phyloP scores from a whole-genome alignment of 257 asterid species.

The Paraleonurus japonicus region DNA sequence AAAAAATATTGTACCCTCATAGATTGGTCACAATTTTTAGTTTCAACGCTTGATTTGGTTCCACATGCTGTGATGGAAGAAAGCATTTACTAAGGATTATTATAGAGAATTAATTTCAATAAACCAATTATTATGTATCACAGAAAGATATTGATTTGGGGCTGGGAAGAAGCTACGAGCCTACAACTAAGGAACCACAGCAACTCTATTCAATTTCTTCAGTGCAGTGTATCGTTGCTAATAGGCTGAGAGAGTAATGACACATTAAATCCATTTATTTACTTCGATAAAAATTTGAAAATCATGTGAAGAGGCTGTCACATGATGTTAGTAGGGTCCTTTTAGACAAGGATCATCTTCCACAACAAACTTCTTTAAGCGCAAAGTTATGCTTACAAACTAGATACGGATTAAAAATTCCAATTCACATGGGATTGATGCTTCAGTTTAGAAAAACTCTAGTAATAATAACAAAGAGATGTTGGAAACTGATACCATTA shows the following conservation, averaged over 20 bases:
- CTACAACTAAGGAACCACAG: not conserved
- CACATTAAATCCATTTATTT: not conserved
- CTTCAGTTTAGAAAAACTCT: conserved; percentile 17
- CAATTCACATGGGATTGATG: conserved; percentile 3
- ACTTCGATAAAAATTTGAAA: not conserved
- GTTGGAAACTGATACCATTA: conserved; percentile 33
- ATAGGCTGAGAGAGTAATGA: not conserved
- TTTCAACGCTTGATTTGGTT: not conserved
- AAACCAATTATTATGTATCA: not conserved
- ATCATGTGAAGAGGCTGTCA: not conserved
- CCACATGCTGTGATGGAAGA: not conserved
- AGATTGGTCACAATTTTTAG: not conserved
- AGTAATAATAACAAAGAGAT: conserved; percentile 6
- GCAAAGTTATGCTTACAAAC: no score
- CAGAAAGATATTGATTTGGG: not conserved
- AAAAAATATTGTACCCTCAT: not conserved
- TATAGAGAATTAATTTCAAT: not conserved
- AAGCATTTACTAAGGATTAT: not conserved
- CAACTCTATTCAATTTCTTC: not conserved
- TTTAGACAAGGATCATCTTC: not conserved
- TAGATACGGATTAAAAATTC: not conserved
- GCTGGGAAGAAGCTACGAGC: not conserved
- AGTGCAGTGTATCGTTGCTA: not conserved
- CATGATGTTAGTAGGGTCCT: not conserved
- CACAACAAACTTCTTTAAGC: not conserved